These are phyloP conservation scores for Polyporus tsugae DNA, from an alignment of 1,284 basidiomycete genomes.

Conservation along the genomic window DNA sequence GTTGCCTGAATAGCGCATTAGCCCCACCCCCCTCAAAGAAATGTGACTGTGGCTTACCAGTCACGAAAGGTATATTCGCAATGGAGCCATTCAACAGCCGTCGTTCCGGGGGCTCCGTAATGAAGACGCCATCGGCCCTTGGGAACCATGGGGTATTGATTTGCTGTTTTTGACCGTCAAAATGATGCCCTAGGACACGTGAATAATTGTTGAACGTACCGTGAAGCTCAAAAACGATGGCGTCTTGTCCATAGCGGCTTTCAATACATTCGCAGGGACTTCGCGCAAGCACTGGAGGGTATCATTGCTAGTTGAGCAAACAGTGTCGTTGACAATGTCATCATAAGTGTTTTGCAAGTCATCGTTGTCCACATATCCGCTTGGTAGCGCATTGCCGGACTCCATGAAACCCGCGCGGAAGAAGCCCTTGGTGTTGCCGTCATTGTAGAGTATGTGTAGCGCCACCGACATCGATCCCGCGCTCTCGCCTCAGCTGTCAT, in stretches of 20 bases:
- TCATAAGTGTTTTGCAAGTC: conserved; percentile 46
- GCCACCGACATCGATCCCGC: conserved; percentile 18
- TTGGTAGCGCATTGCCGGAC: conserved; percentile 44
- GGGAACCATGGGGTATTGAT: conserved; percentile 44
- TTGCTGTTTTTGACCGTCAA: conserved; percentile 3
- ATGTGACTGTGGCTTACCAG: conserved; percentile 23
- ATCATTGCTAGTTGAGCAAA: conserved; percentile 43
- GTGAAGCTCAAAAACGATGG: conserved; percentile 40
- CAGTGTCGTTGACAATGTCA: conserved; percentile 41
- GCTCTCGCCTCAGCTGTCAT: conserved; percentile 21
- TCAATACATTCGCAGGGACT: conserved; percentile 42
- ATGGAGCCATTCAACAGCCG: conserved; percentile 23
- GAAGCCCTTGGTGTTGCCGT: conserved; percentile 30
- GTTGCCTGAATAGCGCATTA: conserved; percentile 31
- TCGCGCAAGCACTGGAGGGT: conserved; percentile 52
- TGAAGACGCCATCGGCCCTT: conserved; percentile 48
- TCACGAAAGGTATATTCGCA: conserved; percentile 39
- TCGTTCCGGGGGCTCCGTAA: conserved; percentile 36
- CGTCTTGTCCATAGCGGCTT: conserved; percentile 42
- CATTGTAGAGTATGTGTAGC: conserved; percentile 16
- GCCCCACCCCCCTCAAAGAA: neutral
- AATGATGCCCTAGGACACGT: no score
- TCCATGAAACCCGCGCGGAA: conserved; percentile 48
- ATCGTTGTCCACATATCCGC: conserved; percentile 37
- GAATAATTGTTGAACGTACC: conserved; percentile 22